Conservation (phyloP, 73 alveolate genomes). For the Paramecium bursaria region DNA sequence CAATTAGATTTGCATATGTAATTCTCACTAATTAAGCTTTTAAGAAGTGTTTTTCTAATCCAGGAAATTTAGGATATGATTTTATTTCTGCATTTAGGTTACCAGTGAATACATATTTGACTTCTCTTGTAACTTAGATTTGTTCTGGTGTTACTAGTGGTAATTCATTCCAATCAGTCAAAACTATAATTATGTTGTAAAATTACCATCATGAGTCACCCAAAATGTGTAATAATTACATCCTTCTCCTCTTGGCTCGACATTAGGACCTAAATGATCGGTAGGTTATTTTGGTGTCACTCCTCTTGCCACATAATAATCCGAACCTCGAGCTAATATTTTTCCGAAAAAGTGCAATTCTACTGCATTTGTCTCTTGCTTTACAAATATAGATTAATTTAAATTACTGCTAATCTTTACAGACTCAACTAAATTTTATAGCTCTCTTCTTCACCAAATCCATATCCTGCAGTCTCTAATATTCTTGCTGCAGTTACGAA, state of each 20-base stretch:
- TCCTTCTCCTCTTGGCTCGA: conserved; percentile 81
- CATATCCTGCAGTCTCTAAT: conserved; percentile 87
- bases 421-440: conserved; percentile 73
- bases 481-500: conserved; percentile 74
- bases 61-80: conserved; percentile 89
- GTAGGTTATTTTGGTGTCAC: conserved; percentile 80
- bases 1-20: conserved; percentile 86
- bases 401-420: conserved; percentile 48
- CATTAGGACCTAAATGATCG: conserved; percentile 77
- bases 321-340: conserved; percentile 87
- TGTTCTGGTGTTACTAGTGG: conserved; percentile 86
- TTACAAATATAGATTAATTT: conserved; percentile 38
- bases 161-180: conserved; percentile 86
- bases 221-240: conserved; percentile 82
- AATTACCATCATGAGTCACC: conserved; percentile 80
- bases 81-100: conserved; percentile 80
- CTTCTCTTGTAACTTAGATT: conserved; percentile 73
- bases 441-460: conserved; percentile 90
- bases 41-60: conserved; percentile 92
- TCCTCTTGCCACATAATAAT: conserved; percentile 95
- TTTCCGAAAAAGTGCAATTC: conserved; percentile 95
- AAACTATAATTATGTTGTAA: conserved; percentile 17
- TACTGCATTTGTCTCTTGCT: conserved; percentile 73
- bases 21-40: conserved; percentile 95
- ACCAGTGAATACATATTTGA: conserved; percentile 84